Base-by-base conservation (phyloP, 257 asterid species). In the Jasminum sambac region DNA sequence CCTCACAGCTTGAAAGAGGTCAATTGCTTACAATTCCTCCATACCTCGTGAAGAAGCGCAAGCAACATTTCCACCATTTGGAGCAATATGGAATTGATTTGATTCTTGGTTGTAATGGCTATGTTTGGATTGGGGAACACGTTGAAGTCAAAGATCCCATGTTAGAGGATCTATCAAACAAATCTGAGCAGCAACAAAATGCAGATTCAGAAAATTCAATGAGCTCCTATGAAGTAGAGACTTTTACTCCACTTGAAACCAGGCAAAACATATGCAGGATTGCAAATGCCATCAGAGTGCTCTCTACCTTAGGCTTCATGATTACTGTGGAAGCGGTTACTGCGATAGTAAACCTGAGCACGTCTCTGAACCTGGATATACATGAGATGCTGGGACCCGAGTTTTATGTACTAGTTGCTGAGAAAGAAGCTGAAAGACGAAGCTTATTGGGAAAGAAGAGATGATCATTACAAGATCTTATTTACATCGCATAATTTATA, bases 341-440 rank as follows among this genome's bases (percentile, higher is more conserved):
- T 57, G 96, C 84, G 72, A 78, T 81, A 7, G 87, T 88, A 63
- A 69, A 72, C 48, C 68, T 89, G 80, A 87, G 97, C 71, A 62
- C 17, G 8, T 75, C 87, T 5, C 60, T 80, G 89, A 82, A 85
- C 62, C 78, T 87, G 9, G 95, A 84, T 36, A 78, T 85, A 66
- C 91, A 91, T 57, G 97, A 89, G 66, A 93, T 93, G 98, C 96
- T 93, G 17, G 91, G 93, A 1, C 85, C 96, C 6, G 98, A 90
- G 80, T 93, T 90, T 73, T 84, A 86, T 68, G 97, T 93, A 11
- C 26, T 71, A 5, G 96, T 90, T 69, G 97, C 96, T 19, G 98
- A 93, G 87, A 86, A 84, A 82, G 96, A 93, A 77, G 98, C 81
- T 26, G 88, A 85, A 67, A 87, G 89, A 26, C 80, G 96, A 40